A percentile compares a stretch with the other conserved stretches of the same genome.
These are phyloP conservation scores for Corniculantispora saksenae DNA, from an alignment of 2,329 filamentous ascomycete genomes.

Conservation along the genomic window DNA sequence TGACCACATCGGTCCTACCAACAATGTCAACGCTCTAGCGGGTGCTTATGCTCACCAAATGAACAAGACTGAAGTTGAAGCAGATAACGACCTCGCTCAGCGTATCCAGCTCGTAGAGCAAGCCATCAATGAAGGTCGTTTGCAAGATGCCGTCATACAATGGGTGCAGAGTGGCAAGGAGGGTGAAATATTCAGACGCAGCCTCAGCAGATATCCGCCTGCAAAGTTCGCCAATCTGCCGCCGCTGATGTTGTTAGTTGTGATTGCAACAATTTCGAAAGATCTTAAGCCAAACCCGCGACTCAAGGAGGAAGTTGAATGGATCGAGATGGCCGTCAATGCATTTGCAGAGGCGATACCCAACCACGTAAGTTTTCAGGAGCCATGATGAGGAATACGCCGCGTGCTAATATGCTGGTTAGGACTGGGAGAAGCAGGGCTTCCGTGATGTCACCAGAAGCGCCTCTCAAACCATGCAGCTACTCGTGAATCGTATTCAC, in stretches of 20 bases:
- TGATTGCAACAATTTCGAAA: conserved; percentile 64
- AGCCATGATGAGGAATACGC: not conserved
- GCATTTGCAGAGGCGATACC: conserved; percentile 51
- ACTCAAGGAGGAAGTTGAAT: conserved; percentile 57
- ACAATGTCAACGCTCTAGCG: conserved; percentile 36
- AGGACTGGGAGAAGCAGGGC: conserved; percentile 42
- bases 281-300: conserved; percentile 54
- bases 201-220: conserved; percentile 39
- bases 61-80: conserved; percentile 36
- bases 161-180: conserved; percentile 67
- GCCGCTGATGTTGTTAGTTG: conserved; percentile 63
- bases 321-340: conserved; percentile 62
- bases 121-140: conserved; percentile 61
- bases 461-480: conserved; percentile 41
- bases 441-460: conserved; percentile 40
- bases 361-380: conserved; percentile 51
- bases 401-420: not conserved
- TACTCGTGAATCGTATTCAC: conserved; percentile 37
- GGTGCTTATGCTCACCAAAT: conserved; percentile 39
- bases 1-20: conserved; percentile 34
- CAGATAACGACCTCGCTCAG: conserved; percentile 54
- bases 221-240: conserved; percentile 55
- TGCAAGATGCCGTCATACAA: conserved; percentile 64
- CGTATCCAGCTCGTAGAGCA: conserved; percentile 61
- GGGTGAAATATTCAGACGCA: conserved; percentile 61